These are phyloP conservation scores for Penicillium sp. DNA, from an alignment of 2,329 filamentous ascomycete species.

Conservation along the genomic window DNA sequence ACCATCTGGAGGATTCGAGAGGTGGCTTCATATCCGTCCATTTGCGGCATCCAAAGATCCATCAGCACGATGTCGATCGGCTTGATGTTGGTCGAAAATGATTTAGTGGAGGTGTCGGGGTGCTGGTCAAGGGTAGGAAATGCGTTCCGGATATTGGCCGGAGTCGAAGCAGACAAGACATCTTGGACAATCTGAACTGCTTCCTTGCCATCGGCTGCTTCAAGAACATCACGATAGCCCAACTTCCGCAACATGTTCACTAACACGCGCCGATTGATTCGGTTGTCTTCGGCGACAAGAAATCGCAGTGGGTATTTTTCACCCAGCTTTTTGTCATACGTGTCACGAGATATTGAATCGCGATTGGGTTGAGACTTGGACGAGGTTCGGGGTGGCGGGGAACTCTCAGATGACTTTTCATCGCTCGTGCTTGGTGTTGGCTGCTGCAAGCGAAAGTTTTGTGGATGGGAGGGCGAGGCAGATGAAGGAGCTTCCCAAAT, in stretches of 20 bases:
- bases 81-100: conserved; percentile 29
- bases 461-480: conserved; percentile 22
- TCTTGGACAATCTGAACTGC: conserved; percentile 57
- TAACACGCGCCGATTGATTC: conserved; percentile 62
- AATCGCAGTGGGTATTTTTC: conserved; percentile 59
- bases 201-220: conserved; percentile 64
- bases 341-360: conserved; percentile 23
- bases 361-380: conserved; percentile 23
- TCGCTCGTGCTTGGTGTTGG: conserved; percentile 28
- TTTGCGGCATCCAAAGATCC: conserved; percentile 71
- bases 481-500: conserved; percentile 18
- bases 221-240: conserved; percentile 57
- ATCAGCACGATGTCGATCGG: conserved; percentile 61
- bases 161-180: conserved; percentile 30
- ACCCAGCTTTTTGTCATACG: conserved; percentile 54
- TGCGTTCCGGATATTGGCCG: conserved; percentile 6
- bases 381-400: conserved; percentile 19
- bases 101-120: conserved; percentile 16
- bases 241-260: conserved; percentile 62
- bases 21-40: conserved; percentile 66
- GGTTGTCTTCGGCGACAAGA: conserved; percentile 66
- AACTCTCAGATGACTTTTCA: conserved; percentile 22
- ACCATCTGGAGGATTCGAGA: conserved; percentile 55
- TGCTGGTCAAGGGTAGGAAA: conserved; percentile 5
- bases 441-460: conserved; percentile 26